Base-by-base conservation (phyloP, 2,329 filamentous ascomycete species). In the Pleoardoris graminearum region DNA sequence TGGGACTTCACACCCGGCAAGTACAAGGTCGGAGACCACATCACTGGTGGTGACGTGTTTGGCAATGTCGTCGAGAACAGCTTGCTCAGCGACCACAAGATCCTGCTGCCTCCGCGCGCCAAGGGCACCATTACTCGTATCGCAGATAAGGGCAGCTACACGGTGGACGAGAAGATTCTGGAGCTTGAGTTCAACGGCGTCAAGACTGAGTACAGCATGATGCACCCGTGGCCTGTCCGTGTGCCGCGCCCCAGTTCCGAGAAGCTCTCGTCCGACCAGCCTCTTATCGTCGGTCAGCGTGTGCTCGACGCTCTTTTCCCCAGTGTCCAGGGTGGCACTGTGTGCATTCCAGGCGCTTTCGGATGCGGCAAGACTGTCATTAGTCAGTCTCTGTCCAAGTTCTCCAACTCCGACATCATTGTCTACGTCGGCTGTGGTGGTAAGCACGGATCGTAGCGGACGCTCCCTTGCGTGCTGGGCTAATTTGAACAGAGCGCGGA, bases 361-460 rank as follows among this genome's bases (percentile, higher is more conserved):
- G 94, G 94, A 61, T 99, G 94, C 71, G 94, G 94, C 72, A 99
- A 99, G 86, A 99, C 94, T 68, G 94, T 99, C 80, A 99, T 99
- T 78, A 92, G 88, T 70, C 94, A 99, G 79, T 96, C 91, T 55
- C 89, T 99, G 59, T 99, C 94, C 76, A 99, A 99, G 79, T 99
- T 99, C 82, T 99, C 94, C 71, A 99, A 99, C 86, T 94, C 89
- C 75, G 94, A 99, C 75, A 90, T 97, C 70, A 99, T 99, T 65
- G 90, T 99, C 66, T 99, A 99, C 74, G 94, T 99, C 55, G 94
- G 94, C 54, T 80, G 79, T 21, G 43, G 30, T 16, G 27, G 29
- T 44, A 23, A 44, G 41, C 22, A 11, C 5, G 8, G n/a, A 14
- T n/a, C 16, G n/a, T 7, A 12, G 17, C n/a, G 1, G 14, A 19